Evolutionary conservation across 2,329 filamentous ascomycete genomes (phyloP).

Genomic region (Macrophomina tecta): DNA sequence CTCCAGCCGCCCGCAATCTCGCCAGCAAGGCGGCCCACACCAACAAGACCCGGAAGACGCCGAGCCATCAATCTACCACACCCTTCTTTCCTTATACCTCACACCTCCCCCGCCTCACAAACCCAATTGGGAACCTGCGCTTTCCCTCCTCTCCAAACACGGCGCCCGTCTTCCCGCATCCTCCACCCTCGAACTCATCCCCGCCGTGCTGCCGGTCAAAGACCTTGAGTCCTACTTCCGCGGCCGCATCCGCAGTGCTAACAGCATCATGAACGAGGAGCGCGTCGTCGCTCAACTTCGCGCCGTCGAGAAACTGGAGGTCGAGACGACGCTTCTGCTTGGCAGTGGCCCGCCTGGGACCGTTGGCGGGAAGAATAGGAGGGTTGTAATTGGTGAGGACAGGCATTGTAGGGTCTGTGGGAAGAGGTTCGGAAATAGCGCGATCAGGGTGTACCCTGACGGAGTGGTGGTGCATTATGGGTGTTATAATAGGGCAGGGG

Average conservation of each 20-base stretch:
- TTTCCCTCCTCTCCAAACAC: conserved; percentile 88
- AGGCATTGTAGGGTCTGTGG: conserved; percentile 90
- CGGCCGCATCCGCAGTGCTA: conserved; percentile 85
- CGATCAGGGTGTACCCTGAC: conserved; percentile 87
- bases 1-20: conserved; percentile 30
- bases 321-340: conserved; percentile 74
- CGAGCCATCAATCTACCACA: conserved; percentile 85
- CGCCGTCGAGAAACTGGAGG: conserved; percentile 78
- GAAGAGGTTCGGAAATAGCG: conserved; percentile 88
- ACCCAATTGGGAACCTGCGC: conserved; percentile 76
- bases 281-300: conserved; percentile 78
- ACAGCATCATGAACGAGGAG: conserved; percentile 79
- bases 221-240: conserved; percentile 90
- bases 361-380: conserved; percentile 64
- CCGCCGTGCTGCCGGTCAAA: conserved; percentile 75
- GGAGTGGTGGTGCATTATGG: conserved; percentile 57
- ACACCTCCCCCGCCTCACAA: conserved; percentile 75
- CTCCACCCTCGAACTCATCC: conserved; percentile 85
- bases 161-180: conserved; percentile 88
- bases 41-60: conserved; percentile 59
- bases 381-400: conserved; percentile 86
- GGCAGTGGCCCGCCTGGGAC: conserved; percentile 69
- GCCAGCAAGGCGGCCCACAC: conserved; percentile 37
- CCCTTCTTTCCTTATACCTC: conserved; percentile 86
- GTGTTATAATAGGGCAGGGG: conserved; percentile 39